phyloP scores from a whole-genome alignment of 1,284 basidiomycete species.

The Marasmius oreades region DNA sequence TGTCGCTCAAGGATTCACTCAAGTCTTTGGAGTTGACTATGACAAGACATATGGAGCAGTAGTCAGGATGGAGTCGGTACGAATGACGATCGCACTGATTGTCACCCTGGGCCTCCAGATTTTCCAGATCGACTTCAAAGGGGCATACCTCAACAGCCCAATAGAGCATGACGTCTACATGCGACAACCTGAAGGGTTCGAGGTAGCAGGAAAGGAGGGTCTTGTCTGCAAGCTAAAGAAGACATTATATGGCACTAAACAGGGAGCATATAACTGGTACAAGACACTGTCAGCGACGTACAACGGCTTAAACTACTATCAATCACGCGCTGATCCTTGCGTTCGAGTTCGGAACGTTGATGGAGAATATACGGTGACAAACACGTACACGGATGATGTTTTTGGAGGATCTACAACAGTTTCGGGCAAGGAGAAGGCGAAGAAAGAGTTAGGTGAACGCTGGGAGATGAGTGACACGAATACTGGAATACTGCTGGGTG shows the following conservation, averaged over 20 bases:
- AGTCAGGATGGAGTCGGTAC: constrained; percentile 22
- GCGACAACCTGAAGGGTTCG: constrained; percentile 26
- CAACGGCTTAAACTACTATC: constrained; percentile 19
- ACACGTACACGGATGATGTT: too few species aligned
- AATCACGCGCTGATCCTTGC: constrained; percentile 20
- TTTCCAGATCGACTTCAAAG: constrained; percentile 29
- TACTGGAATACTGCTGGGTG: too few species aligned
- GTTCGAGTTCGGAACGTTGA: constrained; percentile 17
- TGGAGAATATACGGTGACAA: too few species aligned
- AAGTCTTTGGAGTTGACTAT: constrained; percentile 30
- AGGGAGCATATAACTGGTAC: constrained; percentile 33
- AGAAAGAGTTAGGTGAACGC: too few species aligned
- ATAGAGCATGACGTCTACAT: constrained; percentile 38
- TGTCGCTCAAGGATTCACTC: constrained; percentile 17
- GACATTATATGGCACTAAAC: constrained; percentile 35
- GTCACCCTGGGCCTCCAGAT: constrained; percentile 19
- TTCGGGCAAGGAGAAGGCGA: too few species aligned
- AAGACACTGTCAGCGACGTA: constrained; percentile 22
- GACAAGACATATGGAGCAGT: constrained; percentile 28
- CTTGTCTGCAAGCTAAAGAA: constrained; percentile 19
- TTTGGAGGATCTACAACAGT: too few species aligned
- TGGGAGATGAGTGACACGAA: too few species aligned
- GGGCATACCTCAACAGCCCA: constrained; percentile 31
- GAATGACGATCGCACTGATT: constrained; percentile 25
- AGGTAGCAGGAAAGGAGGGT: constrained; percentile 8